Percentiles rank a stretch among this genome's conserved stretches.
phyloP scores from a whole-genome alignment of 2,329 filamentous ascomycete species.

The Meredithiella fracta region DNA sequence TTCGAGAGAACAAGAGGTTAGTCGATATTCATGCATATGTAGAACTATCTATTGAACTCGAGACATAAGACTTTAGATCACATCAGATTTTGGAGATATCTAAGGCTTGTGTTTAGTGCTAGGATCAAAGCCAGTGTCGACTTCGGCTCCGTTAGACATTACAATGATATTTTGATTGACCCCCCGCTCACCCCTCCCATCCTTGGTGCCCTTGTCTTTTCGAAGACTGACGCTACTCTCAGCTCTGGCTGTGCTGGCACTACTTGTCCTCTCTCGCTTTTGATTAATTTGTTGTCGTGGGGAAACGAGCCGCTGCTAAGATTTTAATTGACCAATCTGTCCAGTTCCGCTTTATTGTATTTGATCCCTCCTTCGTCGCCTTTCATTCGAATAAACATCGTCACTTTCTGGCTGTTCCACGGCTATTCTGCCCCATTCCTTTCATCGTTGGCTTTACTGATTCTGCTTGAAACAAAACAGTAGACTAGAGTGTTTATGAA shows the following conservation, averaged over 20 bases:
- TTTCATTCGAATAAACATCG: not conserved
- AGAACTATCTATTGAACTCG: not conserved
- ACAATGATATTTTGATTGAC: conserved; percentile 1
- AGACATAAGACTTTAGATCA: not conserved
- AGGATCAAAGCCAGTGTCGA: not conserved
- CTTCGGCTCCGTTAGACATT: not conserved
- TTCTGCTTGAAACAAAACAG: not conserved
- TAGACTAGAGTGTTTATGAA: not conserved
- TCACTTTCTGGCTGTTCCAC: not conserved
- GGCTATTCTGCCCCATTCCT: not conserved
- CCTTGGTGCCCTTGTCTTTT: not conserved
- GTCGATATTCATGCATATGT: not conserved
- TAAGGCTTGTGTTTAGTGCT: not conserved
- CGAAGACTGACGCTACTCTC: not conserved
- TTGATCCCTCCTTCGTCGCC: not conserved
- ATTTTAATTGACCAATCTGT: not conserved
- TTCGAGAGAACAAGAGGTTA: not conserved
- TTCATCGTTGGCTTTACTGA: not conserved
- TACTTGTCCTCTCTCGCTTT: not conserved
- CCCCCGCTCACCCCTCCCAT: not conserved
- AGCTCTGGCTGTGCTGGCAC: not conserved
- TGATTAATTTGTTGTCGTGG: not conserved
- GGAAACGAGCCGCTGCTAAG: not conserved
- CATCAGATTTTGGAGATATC: not conserved
- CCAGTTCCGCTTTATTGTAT: not conserved